Base-by-base conservation (phyloP, 768 basidiomycete genomes). In the Phlebiopsis gigantea region DNA sequence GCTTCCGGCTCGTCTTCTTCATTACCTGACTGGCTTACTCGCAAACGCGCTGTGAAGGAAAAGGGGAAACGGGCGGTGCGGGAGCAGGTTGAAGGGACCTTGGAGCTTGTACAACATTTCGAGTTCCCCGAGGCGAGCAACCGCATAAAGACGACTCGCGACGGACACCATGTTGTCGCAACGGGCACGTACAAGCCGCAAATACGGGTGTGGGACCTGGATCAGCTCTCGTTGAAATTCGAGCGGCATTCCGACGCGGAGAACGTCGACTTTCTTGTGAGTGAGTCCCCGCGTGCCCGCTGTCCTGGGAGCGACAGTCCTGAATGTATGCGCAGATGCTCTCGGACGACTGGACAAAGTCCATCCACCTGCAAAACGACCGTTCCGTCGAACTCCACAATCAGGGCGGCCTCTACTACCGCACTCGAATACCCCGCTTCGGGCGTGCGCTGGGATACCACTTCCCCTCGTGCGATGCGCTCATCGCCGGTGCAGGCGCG, bases 161-260 rank as follows among this genome's bases (percentile, higher is more conserved):
- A 99, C 69, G 96, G 97, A 1, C 86, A 88, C 65, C 88, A 95
- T 80, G 88, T 84, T 10, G 81, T 98, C 55, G 96, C 93, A 0
- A 98, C 96, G 22, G 97, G 97, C 24, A 91, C 89, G 2, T 99
- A 99, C 75, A 99, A 99, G 71, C 97, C 97, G 2, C 93, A 97
- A 69, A 93, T 98, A 71, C 81, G 90, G 56, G 92, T 96, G 4
- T 99, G 90, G 87, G 97, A 98, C 70, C 73, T 99, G 39, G 87
- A 92, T 69, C 88, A 96, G 65, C 80, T 99, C 29, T 85, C 93
- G 5, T 77, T 90, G 56, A 98, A 99, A 71, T 98, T 96, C 68
- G 96, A 98, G 75, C 79, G 97, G 34, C 96, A 98, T 65, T 87
- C 94, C 1, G 94, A 99, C 67, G 83, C 88, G 12, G 96, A 98